These are phyloP conservation scores for Yamadazyma nakazawae DNA, from an alignment of 805 yeast genomes.

Conservation along the genomic window DNA sequence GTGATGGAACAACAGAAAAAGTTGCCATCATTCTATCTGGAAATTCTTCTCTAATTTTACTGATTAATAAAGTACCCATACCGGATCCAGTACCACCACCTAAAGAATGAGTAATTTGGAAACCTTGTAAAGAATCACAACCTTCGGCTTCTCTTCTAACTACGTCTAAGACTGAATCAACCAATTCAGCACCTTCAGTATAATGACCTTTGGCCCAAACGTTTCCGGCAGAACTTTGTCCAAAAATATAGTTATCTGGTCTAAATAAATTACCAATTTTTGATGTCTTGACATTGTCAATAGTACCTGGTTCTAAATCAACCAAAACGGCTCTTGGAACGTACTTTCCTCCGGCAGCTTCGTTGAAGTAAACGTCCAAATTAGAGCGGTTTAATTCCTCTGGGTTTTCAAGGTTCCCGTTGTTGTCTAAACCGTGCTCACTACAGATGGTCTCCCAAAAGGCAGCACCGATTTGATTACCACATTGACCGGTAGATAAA, in stretches of 20 bases:
- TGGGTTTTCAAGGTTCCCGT: slow-evolving; percentile 65
- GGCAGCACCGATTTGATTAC: slow-evolving; percentile 96
- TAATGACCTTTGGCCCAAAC: slow-evolving; percentile 98
- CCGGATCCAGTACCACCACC: slow-evolving; percentile 95
- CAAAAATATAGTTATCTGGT: slow-evolving; percentile 87
- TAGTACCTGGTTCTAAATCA: slow-evolving; percentile 92
- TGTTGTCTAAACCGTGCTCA: slow-evolving; percentile 76
- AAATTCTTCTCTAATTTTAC: slow-evolving; percentile 85
- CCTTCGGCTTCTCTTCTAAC: slow-evolving; percentile 93
- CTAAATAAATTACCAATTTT: slow-evolving; percentile 83
- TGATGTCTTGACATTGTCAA: slow-evolving; percentile 78
- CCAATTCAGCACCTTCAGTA: slow-evolving; percentile 94
- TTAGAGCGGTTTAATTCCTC: slow-evolving; percentile 46
- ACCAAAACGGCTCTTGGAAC: slow-evolving; percentile 92
- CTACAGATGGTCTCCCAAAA: slow-evolving; percentile 92
- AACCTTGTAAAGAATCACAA: slow-evolving; percentile 90
- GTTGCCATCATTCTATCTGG: slow-evolving; percentile 97
- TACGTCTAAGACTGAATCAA: slow-evolving; percentile 84
- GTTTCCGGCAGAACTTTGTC: slow-evolving; percentile 91
- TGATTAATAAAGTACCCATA: slow-evolving; percentile 85
- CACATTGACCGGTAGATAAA: slow-evolving; percentile 97
- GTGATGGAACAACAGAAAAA: slow-evolving; percentile 89
- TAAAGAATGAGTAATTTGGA: slow-evolving; percentile 66
- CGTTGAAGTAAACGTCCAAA: slow-evolving; percentile 82
- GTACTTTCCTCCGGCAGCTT: slow-evolving; percentile 82